Conservation (phyloP, 495 filamentous ascomycete species). For the Neurospora sp. region DNA sequence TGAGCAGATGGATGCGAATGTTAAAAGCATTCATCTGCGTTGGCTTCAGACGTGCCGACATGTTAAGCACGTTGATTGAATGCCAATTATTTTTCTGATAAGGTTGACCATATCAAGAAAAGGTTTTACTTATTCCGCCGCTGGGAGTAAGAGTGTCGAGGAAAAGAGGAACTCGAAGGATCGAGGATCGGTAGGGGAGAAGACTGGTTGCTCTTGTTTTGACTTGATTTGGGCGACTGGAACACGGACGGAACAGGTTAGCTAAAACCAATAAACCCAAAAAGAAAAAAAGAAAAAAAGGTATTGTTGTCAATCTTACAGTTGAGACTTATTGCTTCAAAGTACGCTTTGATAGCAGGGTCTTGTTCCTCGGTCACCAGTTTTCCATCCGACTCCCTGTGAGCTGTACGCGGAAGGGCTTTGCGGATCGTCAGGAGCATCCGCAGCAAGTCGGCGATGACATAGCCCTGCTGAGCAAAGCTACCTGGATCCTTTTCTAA, state of each 20-base stretch:
- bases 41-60: not conserved
- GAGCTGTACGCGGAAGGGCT: conserved; percentile 51
- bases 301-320: conserved; percentile 33
- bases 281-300: not conserved
- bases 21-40: not conserved
- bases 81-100: not conserved
- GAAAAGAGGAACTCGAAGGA: conserved; percentile 59
- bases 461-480: conserved; percentile 61
- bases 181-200: conserved; percentile 54
- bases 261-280: not conserved
- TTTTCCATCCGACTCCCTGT: conserved; percentile 42
- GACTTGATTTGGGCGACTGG: conserved; percentile 26
- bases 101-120: not conserved
- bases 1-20: not conserved
- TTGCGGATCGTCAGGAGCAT: conserved; percentile 69
- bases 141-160: conserved; percentile 47
- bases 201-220: conserved; percentile 36
- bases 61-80: not conserved
- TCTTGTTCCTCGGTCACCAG: conserved; percentile 45
- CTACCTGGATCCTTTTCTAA: conserved; percentile 55
- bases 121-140: conserved; percentile 5
- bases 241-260: conserved; percentile 1
- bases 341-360: conserved; percentile 45
- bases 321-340: conserved; percentile 49
- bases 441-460: conserved; percentile 58